Percentiles rank a stretch among this genome's conserved stretches.
phyloP scores from a whole-genome alignment of 2,329 filamentous ascomycete species.

The Coniochaeta hoffmannii region DNA sequence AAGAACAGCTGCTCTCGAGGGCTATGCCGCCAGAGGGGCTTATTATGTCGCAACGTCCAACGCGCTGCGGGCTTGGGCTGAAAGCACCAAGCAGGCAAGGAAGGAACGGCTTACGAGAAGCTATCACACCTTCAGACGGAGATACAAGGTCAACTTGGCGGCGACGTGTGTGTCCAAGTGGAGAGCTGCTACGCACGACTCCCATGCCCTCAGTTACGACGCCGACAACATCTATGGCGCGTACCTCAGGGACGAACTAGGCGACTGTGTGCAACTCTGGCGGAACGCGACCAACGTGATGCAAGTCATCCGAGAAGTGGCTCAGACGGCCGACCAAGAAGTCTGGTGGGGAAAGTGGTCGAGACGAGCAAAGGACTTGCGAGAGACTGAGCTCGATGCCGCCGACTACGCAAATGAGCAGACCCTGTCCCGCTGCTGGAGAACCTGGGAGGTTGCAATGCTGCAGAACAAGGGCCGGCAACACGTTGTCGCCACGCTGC shows the following conservation, averaged over 20 bases:
- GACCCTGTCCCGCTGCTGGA: constrained; percentile 12
- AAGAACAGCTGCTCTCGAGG: constrained; percentile 4
- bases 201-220: constrained; percentile 13
- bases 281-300: constrained; percentile 7
- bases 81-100: constrained; percentile 10
- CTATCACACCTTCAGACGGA: constrained; percentile 15
- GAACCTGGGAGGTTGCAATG: constrained; percentile 18
- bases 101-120: constrained; percentile 15
- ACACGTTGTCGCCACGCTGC: constrained; percentile 14
- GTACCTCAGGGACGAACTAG: constrained; percentile 16
- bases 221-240: constrained; percentile 16
- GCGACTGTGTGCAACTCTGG: constrained; percentile 16
- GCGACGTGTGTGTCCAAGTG: constrained; percentile 15
- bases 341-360: constrained; percentile 17
- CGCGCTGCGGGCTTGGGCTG: constrained; percentile 13
- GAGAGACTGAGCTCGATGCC: constrained; percentile 16
- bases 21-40: constrained; percentile 8
- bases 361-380: constrained; percentile 10
- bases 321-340: constrained; percentile 19
- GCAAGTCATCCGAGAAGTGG: constrained; percentile 13
- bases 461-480: constrained; percentile 15
- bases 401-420: constrained; percentile 16
- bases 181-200: constrained; percentile 13
- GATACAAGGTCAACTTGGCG: constrained; percentile 16
- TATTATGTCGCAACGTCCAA: constrained; percentile 8